Conservation (phyloP, 2,329 filamentous ascomycete species). For the Catunica adiposa region DNA sequence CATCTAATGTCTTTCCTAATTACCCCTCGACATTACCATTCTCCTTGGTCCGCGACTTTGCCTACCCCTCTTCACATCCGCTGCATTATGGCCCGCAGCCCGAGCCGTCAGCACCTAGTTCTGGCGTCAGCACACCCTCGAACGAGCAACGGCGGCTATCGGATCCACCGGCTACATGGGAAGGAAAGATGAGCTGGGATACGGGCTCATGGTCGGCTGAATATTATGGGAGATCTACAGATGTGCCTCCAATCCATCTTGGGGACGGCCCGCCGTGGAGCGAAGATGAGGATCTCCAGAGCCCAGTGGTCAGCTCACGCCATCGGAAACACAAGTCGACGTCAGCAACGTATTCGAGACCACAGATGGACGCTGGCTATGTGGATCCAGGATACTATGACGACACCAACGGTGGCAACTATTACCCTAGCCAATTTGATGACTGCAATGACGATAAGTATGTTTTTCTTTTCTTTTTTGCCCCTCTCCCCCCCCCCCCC, state of each 20-base stretch:
- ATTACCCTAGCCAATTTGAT: slow-evolving; percentile 52
- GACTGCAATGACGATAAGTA: slow-evolving; percentile 42
- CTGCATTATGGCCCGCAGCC: slow-evolving; percentile 88
- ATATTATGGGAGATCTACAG: slow-evolving; percentile 44
- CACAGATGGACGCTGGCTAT: slow-evolving; percentile 34
- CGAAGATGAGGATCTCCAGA: slow-evolving; percentile 88
- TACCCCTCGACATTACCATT: slow-evolving; percentile 78
- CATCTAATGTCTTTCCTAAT: slow-evolving; percentile 64
- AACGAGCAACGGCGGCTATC: slow-evolving; percentile 71
- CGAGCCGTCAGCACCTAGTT: slow-evolving; percentile 51
- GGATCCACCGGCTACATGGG: slow-evolving; percentile 63
- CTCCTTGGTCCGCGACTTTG: slow-evolving; percentile 88
- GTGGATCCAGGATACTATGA: slow-evolving; percentile 51
- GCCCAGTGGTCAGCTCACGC: slow-evolving; percentile 69
- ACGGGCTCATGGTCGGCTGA: slow-evolving; percentile 31
- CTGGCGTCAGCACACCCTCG: slow-evolving; percentile 67
- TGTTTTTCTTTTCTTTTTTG: slow-evolving; percentile 20
- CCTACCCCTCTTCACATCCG: slow-evolving; percentile 66
- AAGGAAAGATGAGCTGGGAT: slow-evolving; percentile 47
- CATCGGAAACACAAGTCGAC: slow-evolving; percentile 75
- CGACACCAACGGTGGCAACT: slow-evolving; percentile 51
- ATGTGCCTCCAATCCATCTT: slow-evolving; percentile 68
- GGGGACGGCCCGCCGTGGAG: slow-evolving; percentile 84
- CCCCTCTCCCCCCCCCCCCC: not conserved
- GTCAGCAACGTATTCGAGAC: slow-evolving; percentile 28